Evolutionary conservation across 805 yeast genomes (phyloP), one percentile per base, ranked within the genome.

Genomic region (Candida peoriensis): DNA sequence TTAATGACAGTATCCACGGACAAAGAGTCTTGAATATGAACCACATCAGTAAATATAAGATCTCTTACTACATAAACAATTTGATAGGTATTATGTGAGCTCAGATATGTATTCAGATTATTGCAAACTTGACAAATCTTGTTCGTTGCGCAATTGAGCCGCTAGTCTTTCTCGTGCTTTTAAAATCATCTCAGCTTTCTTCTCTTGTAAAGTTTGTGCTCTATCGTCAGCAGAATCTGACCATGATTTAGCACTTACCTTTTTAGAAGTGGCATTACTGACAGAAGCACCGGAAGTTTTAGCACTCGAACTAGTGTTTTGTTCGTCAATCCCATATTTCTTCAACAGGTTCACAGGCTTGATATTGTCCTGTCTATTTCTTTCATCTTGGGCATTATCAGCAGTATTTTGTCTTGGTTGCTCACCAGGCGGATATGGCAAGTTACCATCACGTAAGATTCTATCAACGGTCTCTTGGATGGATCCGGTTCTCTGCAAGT

Each of bases 391-490:
- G 8, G 46, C 41, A 14, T 44, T 42, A 20, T 32, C 38, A 15
- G 43, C 39, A 12, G 40, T 9, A 3, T 30, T 33, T 16, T 34
- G 35, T n/a, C 40, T 40, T 28, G 51, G 37, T 18, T 46, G 51
- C 19, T 48, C 46, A 13, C 47, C 70, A 5, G 74, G 72, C 6
- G 85, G 81, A 38, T 57, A 62, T 14, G 87, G 85, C 33, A 81
- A 68, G 12, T 62, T 60, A 10, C 82, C 80, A 24, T 70, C 74
- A 34, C 72, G 70, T 54, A 90, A 66, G 43, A 73, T 78, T 28
- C 78, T 70, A 33, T 87, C 84, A 8, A 88, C 78, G 0, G 97
- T 89, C 8, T 60, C 72, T 55, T 86, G 89, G 1, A 89, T 89
- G 7, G 83, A 78, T 0, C 95, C 94, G 0, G 93, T 76, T 39